Conservation (phyloP, 1,284 basidiomycete genomes). For the Wallemia mellicola region DNA sequence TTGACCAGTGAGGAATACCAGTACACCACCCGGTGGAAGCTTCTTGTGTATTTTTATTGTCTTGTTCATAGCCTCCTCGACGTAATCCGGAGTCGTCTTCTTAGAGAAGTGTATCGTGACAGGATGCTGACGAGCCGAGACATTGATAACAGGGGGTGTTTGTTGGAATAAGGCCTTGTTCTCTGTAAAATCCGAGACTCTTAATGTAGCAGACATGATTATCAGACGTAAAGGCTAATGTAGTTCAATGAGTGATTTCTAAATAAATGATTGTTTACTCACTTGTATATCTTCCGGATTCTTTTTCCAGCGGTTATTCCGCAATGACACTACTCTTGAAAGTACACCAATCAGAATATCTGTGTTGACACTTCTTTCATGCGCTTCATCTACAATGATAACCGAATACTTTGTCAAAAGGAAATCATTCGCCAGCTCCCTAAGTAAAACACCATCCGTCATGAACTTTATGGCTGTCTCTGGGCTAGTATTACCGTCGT, state of each 20-base stretch:
- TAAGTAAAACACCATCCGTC: conserved; percentile 89
- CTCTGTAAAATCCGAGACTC: conserved; percentile 70
- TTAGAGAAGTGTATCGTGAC: conserved; percentile 85
- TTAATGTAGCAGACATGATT: conserved; percentile 96
- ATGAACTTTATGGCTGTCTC: conserved; percentile 92
- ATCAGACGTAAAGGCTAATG: conserved; percentile 51
- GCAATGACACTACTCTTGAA: conserved; percentile 59
- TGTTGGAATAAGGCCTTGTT: conserved; percentile 53
- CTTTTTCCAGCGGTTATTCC: conserved; percentile 67
- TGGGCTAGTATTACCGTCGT: conserved; percentile 70
- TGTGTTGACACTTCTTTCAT: conserved; percentile 92
- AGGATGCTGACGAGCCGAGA: conserved; percentile 71
- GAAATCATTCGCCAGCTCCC: conserved; percentile 77
- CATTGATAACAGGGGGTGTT: conserved; percentile 67
- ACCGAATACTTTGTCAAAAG: conserved; percentile 69
- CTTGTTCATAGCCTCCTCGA: conserved; percentile 70
- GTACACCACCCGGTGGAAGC: conserved; percentile 35
- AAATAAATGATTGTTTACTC: no score
- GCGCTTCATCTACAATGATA: conserved; percentile 88
- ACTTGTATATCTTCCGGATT: conserved; percentile 4
- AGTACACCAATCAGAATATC: conserved; percentile 90
- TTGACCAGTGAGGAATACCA: conserved; percentile 50
- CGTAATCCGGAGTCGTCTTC: conserved; percentile 57
- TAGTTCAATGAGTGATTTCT: no score
- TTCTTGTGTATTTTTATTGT: conserved; percentile 45